Percentiles rank a stretch among this genome's conserved stretches.
Conservation (phyloP, 371 early-diverging fungal species). For the Lichtheimia ornata region DNA sequence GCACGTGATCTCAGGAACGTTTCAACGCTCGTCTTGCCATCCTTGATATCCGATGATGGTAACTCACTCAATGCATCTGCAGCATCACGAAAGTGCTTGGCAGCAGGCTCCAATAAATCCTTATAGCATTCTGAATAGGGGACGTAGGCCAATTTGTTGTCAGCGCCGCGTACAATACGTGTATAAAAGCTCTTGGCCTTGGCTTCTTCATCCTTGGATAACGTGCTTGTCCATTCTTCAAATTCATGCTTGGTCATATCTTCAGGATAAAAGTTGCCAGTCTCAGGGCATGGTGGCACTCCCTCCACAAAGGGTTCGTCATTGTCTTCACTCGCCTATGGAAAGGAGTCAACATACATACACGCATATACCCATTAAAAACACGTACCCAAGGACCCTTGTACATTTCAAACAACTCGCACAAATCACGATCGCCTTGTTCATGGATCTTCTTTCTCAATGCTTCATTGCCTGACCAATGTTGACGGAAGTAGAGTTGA, state of each 20-base stretch:
- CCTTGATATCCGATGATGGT: conserved; percentile 9
- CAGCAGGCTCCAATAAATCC: conserved; percentile 63
- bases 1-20: conserved; percentile 66
- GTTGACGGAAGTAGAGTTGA: conserved; percentile 69
- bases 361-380: neutral
- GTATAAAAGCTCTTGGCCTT: conserved; percentile 76
- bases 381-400: conserved; percentile 74
- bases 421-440: conserved; percentile 37
- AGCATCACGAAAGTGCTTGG: conserved; percentile 60
- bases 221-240: conserved; percentile 53
- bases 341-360: neutral
- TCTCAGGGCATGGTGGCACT: conserved; percentile 62
- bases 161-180: conserved; percentile 46
- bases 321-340: conserved; percentile 45
- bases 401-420: conserved; percentile 65
- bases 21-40: conserved; percentile 46
- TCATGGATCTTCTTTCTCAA: conserved; percentile 54
- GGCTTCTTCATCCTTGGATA: conserved; percentile 45
- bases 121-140: conserved; percentile 67
- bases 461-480: conserved; percentile 69
- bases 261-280: conserved; percentile 78
- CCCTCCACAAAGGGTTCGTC: conserved; percentile 63
- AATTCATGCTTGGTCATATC: conserved; percentile 76
- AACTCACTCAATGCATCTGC: conserved; percentile 53
- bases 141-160: conserved; percentile 38